Percentiles rank a stretch among this genome's conserved stretches.
phyloP scores from a whole-genome alignment of 306 rosid species.

The Vachellia pachyceras region DNA sequence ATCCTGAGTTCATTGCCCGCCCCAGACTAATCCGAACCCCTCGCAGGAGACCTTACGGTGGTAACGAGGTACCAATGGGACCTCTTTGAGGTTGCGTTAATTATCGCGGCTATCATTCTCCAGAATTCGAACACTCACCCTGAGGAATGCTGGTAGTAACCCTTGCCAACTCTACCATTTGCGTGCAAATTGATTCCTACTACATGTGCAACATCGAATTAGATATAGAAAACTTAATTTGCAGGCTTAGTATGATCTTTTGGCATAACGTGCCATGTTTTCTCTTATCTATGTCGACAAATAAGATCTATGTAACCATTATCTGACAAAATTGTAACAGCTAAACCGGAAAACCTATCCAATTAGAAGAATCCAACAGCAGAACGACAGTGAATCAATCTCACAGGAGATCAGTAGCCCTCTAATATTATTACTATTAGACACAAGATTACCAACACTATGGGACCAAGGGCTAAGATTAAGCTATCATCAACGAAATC shows the following conservation, averaged over 20 bases:
- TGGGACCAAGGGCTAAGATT: not conserved
- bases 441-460: slow-evolving; percentile 8
- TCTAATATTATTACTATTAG: not conserved
- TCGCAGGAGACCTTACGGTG: too few species aligned
- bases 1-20: too few species aligned
- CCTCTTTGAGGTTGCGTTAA: too few species aligned
- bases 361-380: not conserved
- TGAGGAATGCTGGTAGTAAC: too few species aligned
- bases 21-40: too few species aligned
- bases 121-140: too few species aligned
- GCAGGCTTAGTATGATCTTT: not conserved
- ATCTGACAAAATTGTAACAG: not conserved
- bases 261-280: not conserved
- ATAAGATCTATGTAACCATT: not conserved
- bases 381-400: not conserved
- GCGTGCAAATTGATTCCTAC: too few species aligned
- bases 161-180: too few species aligned
- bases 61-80: too few species aligned
- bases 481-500: not conserved
- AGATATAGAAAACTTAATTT: not conserved
- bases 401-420: slow-evolving; percentile 12
- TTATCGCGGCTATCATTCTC: too few species aligned
- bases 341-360: slow-evolving; percentile 6
- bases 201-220: too few species aligned
- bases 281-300: not conserved